Percentiles rank a stretch among this genome's conserved stretches.
These are phyloP conservation scores for Strigomonas galati DNA, from an alignment of 208 protist genomes.

Conservation along the genomic window DNA sequence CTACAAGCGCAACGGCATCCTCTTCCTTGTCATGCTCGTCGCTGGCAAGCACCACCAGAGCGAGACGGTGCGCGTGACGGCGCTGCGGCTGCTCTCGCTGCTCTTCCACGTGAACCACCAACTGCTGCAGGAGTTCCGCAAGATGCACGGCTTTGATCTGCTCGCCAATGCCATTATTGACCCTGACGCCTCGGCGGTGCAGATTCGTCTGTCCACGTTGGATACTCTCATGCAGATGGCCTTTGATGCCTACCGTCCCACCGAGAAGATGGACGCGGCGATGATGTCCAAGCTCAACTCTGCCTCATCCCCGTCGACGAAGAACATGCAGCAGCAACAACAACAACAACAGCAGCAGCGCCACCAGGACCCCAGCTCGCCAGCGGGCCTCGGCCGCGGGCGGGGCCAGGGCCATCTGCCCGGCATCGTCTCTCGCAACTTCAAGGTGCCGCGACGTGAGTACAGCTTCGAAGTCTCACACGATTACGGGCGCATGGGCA, in stretches of 20 bases:
- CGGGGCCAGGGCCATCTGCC: constrained; percentile 38
- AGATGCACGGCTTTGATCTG: constrained; percentile 38
- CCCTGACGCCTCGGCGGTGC: constrained; percentile 27
- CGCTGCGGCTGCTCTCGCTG: constrained; percentile 80
- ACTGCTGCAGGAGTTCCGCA: constrained; percentile 56
- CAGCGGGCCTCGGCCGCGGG: not conserved
- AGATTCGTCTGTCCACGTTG: constrained; percentile 60
- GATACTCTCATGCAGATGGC: constrained; percentile 82
- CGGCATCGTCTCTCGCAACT: constrained; percentile 27
- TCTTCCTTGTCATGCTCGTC: constrained; percentile 64
- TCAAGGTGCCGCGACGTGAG: constrained; percentile 43
- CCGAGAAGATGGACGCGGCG: constrained; percentile 20
- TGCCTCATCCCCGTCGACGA: no score
- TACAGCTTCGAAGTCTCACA: constrained; percentile 76
- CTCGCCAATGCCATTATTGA: constrained; percentile 12
- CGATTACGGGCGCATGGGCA: constrained; percentile 53
- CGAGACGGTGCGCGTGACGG: constrained; percentile 75
- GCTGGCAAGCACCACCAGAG: constrained; percentile 68
- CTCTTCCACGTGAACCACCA: constrained; percentile 58
- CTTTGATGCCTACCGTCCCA: constrained; percentile 64
- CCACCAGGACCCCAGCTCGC: constrained; percentile 4
- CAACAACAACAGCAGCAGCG: constrained; percentile 14
- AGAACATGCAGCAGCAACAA: constrained; percentile 18
- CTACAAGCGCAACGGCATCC: constrained; percentile 57
- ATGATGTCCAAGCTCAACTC: constrained; percentile 12